Conservation (phyloP, 192 early-diverging fungal species). For the Podila epicladia region DNA sequence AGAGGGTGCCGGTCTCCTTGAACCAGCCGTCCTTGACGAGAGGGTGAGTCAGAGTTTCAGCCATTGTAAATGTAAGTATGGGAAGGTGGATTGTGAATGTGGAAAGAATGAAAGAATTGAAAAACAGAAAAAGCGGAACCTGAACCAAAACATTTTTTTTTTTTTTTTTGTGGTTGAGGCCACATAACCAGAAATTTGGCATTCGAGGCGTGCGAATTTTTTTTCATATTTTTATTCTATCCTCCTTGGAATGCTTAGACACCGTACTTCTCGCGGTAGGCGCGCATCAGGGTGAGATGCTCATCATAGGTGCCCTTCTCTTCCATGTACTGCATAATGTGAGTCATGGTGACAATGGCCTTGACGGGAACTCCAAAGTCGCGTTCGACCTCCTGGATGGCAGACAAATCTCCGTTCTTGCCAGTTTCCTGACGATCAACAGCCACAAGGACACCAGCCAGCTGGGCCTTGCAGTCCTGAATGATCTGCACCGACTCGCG, state of each 20-base stretch:
- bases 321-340: conserved; percentile 90
- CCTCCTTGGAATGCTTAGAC: conserved; percentile 50
- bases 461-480: conserved; percentile 69
- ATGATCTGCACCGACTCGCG: conserved; percentile 90
- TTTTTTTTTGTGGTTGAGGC: not conserved
- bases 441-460: conserved; percentile 90
- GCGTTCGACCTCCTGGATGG: conserved; percentile 92
- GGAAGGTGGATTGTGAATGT: conserved; percentile 6
- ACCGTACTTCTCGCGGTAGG: conserved; percentile 87
- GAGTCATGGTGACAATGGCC: conserved; percentile 85
- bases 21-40: conserved; percentile 98
- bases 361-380: conserved; percentile 84
- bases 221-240: conserved; percentile 2
- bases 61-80: conserved; percentile 21
- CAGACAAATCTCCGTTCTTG: conserved; percentile 69
- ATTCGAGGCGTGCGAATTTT: not conserved
- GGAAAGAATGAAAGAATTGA: conserved; percentile 2
- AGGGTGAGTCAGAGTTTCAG: conserved; percentile 76
- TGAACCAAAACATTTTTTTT: conserved; percentile 2
- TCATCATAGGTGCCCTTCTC: conserved; percentile 71
- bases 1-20: conserved; percentile 91
- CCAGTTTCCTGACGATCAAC: conserved; percentile 93
- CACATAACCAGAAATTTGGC: too few species aligned
- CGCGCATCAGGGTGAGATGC: conserved; percentile 75
- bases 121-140: not conserved